phyloP scores from a whole-genome alignment of 352 stramenopile species.

The Heterotrichella gracilis region DNA sequence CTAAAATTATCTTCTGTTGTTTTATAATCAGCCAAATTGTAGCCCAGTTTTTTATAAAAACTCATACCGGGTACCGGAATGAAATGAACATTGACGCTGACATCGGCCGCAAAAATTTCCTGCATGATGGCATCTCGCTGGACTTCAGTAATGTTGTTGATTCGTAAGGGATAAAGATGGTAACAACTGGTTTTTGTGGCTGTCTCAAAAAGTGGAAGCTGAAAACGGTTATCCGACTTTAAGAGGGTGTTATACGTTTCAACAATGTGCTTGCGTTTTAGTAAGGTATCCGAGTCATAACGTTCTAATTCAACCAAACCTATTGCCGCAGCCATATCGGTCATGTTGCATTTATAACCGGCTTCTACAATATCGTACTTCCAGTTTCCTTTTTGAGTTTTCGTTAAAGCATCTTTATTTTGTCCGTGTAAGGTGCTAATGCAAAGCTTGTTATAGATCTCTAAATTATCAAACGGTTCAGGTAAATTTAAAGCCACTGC shows the following conservation, averaged over 20 bases:
- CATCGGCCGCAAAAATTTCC: neutral
- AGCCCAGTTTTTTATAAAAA: neutral
- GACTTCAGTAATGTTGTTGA: neutral
- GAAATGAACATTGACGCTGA: neutral
- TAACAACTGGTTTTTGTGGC: neutral
- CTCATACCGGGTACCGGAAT: neutral
- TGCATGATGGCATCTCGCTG: neutral
- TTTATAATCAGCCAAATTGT: constrained; percentile 9
- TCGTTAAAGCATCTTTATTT: neutral
- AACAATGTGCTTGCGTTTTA: neutral
- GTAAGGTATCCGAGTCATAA: neutral
- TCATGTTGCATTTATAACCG: constrained; percentile 1
- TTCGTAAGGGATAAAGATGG: neutral
- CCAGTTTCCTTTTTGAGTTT: neutral
- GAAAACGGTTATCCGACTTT: neutral
- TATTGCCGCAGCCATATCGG: neutral
- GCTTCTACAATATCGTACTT: neutral
- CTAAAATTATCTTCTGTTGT: neutral
- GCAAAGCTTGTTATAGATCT: neutral
- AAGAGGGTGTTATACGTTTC: neutral
- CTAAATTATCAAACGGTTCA: neutral
- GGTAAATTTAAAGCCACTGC: neutral
- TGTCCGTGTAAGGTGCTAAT: neutral
- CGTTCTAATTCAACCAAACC: neutral
- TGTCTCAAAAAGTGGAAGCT: neutral